Conservation (phyloP, 139 green algal species). For the Spirogloea muscicola region DNA sequence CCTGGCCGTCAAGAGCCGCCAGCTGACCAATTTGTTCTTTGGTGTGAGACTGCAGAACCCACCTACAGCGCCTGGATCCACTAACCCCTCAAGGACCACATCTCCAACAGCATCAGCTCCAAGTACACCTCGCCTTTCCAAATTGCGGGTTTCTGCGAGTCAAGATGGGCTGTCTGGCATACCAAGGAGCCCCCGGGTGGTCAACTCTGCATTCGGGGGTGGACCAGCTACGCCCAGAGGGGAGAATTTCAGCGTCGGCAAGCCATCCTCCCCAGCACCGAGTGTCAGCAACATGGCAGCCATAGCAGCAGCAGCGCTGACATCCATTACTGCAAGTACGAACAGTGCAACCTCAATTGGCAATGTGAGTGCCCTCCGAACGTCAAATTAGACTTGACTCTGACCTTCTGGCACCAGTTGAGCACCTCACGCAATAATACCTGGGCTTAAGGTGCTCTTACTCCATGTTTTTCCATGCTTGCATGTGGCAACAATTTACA, state of each 20-base stretch:
- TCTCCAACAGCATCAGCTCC: conserved; percentile 3
- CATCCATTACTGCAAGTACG: no score
- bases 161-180: no score
- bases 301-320: neutral
- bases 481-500: no score
- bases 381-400: no score
- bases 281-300: neutral
- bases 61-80: neutral
- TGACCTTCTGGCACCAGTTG: no score
- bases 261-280: neutral
- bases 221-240: neutral
- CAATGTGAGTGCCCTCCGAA: no score
- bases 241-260: neutral
- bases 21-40: neutral
- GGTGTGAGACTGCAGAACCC: neutral
- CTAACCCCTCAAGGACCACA: neutral
- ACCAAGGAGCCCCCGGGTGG: neutral
- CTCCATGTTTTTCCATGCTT: no score
- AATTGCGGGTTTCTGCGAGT: conserved; percentile 2
- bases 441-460: no score
- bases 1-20: neutral
- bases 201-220: neutral
- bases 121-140: neutral
- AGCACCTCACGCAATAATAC: no score
- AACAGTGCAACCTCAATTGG: no score